phyloP scores from a whole-genome alignment of 169 alveolate species.

The Plasmodium ovale region DNA sequence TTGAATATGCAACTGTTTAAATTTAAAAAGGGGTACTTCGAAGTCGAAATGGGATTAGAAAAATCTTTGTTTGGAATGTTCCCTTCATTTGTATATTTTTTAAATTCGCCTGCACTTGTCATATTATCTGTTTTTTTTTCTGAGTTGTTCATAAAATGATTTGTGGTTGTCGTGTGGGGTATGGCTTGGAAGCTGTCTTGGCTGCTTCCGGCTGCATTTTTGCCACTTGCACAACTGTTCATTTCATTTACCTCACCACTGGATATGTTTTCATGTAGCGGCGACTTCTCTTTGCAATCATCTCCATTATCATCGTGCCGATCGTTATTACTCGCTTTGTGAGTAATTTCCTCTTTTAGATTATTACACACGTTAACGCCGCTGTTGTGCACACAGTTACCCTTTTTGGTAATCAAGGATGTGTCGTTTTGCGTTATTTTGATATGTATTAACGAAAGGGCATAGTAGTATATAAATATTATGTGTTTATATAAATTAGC shows the following conservation, averaged over 20 bases:
- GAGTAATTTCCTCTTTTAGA: not conserved
- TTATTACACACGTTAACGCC: not conserved
- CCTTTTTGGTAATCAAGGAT: not conserved
- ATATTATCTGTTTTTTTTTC: not conserved
- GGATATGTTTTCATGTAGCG: not conserved
- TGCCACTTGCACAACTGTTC: not conserved
- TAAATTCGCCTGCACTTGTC: not conserved
- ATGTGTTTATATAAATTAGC: slow-evolving; percentile 48
- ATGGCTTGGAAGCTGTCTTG: not conserved
- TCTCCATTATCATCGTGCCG: not conserved
- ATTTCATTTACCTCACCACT: not conserved
- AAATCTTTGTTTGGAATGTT: not conserved
- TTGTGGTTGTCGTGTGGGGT: not conserved
- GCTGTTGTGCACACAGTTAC: not conserved
- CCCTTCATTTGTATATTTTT: slow-evolving; percentile 9
- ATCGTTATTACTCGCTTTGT: not conserved
- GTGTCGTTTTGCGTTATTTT: slow-evolving; percentile 24
- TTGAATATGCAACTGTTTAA: slow-evolving; percentile 57
- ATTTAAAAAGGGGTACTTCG: slow-evolving; percentile 70
- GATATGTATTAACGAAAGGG: slow-evolving; percentile 44
- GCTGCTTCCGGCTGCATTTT: not conserved
- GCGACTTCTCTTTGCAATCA: not conserved
- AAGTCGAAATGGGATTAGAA: not conserved
- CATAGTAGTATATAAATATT: slow-evolving; percentile 48
- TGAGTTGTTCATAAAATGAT: not conserved